Percentiles rank a stretch among this genome's conserved stretches.
Conservation (phyloP, 306 rosid genomes). For the Aeschynomene evenia region DNA sequence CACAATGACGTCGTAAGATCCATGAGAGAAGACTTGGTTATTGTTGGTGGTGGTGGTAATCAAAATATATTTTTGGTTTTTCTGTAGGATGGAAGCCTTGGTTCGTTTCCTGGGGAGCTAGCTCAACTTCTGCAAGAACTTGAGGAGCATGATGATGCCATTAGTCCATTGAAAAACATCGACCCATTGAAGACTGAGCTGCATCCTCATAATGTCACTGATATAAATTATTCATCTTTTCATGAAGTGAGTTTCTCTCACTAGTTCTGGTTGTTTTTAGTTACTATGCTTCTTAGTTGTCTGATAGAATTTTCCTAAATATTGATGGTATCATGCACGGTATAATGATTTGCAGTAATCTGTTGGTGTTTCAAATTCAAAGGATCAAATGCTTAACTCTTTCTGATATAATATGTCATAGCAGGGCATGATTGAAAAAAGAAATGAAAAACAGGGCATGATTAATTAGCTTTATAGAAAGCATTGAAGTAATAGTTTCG, state of each 20-base stretch:
- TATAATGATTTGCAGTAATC: not conserved
- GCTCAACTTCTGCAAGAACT: constrained; percentile 68
- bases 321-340: not conserved
- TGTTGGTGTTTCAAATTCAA: not conserved
- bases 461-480: not conserved
- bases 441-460: not conserved
- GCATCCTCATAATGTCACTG: constrained; percentile 43
- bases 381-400: not conserved
- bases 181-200: constrained; percentile 51
- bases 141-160: constrained; percentile 90
- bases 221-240: constrained; percentile 41
- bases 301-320: not conserved
- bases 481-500: not conserved
- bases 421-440: not conserved
- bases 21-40: not conserved
- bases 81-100: constrained; percentile 78
- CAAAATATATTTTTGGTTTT: constrained; percentile 29
- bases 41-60: constrained; percentile 18
- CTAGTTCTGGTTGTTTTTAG: constrained; percentile 2
- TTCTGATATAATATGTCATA: not conserved
- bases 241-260: constrained; percentile 53
- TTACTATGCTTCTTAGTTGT: not conserved
- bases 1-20: not conserved
- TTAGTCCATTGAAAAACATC: constrained; percentile 75
- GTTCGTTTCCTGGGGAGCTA: constrained; percentile 68